Conservation (phyloP, 768 basidiomycete genomes). For the Lactifluus hygrophoroides region DNA sequence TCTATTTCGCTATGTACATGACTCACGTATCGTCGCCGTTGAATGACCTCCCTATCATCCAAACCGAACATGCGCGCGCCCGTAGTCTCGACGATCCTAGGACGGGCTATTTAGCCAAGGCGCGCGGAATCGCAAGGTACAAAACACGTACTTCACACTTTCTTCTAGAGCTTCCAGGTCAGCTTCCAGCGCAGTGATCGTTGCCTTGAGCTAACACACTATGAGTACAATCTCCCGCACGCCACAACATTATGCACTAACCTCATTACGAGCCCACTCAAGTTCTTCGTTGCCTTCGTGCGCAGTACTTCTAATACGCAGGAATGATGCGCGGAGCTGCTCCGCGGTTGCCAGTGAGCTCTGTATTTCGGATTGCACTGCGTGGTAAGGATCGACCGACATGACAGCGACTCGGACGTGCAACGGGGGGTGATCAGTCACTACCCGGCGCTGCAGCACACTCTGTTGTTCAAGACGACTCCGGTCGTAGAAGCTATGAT, state of each 20-base stretch:
- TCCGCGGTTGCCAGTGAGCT: slow-evolving; percentile 60
- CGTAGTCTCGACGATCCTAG: slow-evolving; percentile 77
- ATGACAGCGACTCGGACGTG: slow-evolving; percentile 27
- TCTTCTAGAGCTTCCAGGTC: slow-evolving; percentile 93
- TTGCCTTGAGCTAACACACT: slow-evolving; percentile 48
- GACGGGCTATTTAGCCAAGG: neutral
- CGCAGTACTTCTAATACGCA: slow-evolving; percentile 71
- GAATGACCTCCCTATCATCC: slow-evolving; percentile 64
- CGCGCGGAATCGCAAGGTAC: neutral
- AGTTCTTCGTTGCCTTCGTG: slow-evolving; percentile 71
- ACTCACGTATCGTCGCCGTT: slow-evolving; percentile 67
- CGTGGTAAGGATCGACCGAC: slow-evolving; percentile 82
- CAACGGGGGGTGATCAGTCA: neutral
- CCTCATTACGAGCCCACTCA: slow-evolving; percentile 71
- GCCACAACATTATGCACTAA: slow-evolving; percentile 24
- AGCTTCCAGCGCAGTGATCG: slow-evolving; percentile 68
- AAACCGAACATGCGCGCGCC: slow-evolving; percentile 82
- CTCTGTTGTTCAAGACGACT: neutral
- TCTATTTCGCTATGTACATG: slow-evolving; percentile 68
- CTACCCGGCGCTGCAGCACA: neutral
- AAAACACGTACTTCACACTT: slow-evolving; percentile 68
- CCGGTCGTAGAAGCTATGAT: neutral
- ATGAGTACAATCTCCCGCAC: neutral
- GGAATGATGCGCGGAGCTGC: slow-evolving; percentile 65
- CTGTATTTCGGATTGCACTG: slow-evolving; percentile 77